Conservation (phyloP, 306 rosid genomes). For the Pyrus betulifolia region DNA sequence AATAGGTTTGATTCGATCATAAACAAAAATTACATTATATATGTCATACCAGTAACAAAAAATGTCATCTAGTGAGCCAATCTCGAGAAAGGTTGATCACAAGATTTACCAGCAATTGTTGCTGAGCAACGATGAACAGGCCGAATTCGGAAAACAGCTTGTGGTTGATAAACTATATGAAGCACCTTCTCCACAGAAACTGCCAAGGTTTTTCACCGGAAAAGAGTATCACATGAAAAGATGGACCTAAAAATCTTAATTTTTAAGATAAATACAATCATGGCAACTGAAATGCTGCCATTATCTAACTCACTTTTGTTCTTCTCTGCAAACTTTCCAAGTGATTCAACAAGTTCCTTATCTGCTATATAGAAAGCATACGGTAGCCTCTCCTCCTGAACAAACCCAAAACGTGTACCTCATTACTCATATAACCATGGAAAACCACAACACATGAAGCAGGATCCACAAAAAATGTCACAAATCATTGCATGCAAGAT, state of each 20-base stretch:
- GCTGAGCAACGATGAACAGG: conserved; percentile 87
- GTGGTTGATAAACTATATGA: conserved; percentile 89
- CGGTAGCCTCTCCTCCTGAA: conserved; percentile 86
- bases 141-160: conserved; percentile 81
- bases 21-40: not conserved
- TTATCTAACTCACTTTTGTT: conserved; percentile 48
- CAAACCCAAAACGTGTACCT: not conserved
- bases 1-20: not conserved
- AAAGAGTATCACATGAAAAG: not conserved
- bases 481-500: not conserved
- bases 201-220: conserved; percentile 24
- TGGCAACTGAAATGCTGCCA: not conserved
- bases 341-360: conserved; percentile 67
- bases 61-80: not conserved
- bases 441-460: not conserved
- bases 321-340: conserved; percentile 73
- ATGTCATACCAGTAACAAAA: not conserved
- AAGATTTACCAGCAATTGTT: conserved; percentile 72
- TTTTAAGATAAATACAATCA: not conserved
- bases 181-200: conserved; percentile 93
- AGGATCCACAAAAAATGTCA: not conserved
- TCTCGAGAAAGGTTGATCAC: not conserved
- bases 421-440: not conserved
- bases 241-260: not conserved
- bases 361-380: conserved; percentile 76